These are phyloP conservation scores for Trypanosoma conorhini DNA, from an alignment of 208 protist genomes.

Conservation along the genomic window DNA sequence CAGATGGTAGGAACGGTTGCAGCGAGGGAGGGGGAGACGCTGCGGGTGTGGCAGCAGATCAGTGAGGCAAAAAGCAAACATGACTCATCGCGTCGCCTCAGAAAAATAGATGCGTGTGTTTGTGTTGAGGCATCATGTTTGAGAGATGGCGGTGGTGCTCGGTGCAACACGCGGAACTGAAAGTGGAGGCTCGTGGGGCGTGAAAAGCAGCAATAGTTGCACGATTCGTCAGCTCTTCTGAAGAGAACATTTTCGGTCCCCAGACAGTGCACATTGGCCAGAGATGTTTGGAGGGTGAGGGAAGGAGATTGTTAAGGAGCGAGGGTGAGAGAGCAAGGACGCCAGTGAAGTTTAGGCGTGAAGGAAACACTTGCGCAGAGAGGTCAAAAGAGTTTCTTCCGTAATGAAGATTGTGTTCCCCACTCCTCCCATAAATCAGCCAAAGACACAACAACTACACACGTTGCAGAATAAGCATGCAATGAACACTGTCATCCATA, in stretches of 20 bases:
- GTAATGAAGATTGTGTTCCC: neutral
- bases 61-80: conserved; percentile 13
- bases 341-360: neutral
- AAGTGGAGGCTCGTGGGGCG: neutral
- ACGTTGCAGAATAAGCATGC: neutral
- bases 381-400: neutral
- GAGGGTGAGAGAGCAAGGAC: neutral
- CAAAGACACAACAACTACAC: neutral
- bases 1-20: too few species aligned
- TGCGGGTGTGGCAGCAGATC: neutral
- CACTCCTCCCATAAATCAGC: neutral
- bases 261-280: neutral
- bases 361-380: neutral
- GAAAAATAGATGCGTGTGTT: conserved; percentile 77
- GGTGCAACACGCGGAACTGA: neutral
- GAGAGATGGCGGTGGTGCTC: neutral
- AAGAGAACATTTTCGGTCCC: neutral
- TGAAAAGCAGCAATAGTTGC: neutral
- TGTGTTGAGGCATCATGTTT: conserved; percentile 34
- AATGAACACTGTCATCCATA: neutral
- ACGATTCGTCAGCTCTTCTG: neutral
- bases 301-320: neutral
- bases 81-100: conserved; percentile 33
- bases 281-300: neutral
- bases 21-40: neutral